Conservation (phyloP, 176 grass and related monocot genomes). For the Oryza nivara region DNA sequence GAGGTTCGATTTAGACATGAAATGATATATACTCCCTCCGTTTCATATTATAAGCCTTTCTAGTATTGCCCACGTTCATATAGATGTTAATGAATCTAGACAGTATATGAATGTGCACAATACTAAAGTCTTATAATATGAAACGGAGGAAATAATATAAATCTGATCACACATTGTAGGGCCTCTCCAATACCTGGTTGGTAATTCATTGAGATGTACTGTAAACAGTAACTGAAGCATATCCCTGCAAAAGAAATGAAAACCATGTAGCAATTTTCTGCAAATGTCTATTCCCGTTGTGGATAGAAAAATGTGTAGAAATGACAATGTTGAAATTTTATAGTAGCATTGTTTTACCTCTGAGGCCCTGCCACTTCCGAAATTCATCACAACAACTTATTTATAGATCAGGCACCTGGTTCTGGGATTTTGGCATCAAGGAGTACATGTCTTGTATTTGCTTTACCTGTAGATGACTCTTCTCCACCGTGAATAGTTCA, state of each 20-base stretch:
- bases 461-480: background rate
- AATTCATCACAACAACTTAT: conserved; percentile 10
- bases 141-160: background rate
- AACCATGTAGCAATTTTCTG: background rate
- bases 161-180: background rate
- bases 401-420: background rate
- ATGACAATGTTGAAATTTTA: background rate
- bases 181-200: conserved; percentile 5
- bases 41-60: too few species aligned
- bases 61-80: too few species aligned
- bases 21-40: background rate
- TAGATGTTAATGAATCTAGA: too few species aligned
- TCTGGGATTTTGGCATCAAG: background rate
- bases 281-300: background rate
- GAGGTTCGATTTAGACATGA: conserved; percentile 8
- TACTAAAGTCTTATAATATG: too few species aligned
- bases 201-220: background rate
- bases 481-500: conserved; percentile 23
- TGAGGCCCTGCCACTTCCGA: background rate
- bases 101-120: too few species aligned
- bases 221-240: background rate
- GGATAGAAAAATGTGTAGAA: background rate
- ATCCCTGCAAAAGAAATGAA: background rate
- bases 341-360: background rate
- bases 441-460: background rate